A percentile compares a stretch with the other conserved stretches of the same genome.
These are phyloP conservation scores for Candida vartiovaarae DNA, from an alignment of 805 yeast genomes.

Conservation along the genomic window DNA sequence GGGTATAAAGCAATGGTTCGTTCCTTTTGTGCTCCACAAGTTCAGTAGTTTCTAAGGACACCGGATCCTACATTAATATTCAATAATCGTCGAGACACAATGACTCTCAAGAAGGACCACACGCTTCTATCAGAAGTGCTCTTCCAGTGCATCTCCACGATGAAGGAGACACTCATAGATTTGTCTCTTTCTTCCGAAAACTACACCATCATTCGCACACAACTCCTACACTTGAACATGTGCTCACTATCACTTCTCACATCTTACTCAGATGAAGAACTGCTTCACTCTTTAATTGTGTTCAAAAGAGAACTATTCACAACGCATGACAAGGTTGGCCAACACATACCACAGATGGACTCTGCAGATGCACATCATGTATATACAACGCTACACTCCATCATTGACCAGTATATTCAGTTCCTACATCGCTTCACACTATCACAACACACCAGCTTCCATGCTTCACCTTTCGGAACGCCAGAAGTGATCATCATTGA, in stretches of 20 bases:
- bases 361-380: not conserved
- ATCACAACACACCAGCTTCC: slow-evolving; percentile 10
- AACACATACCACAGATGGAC: not conserved
- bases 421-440: not conserved
- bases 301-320: not conserved
- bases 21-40: too few species aligned
- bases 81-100: too few species aligned
- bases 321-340: not conserved
- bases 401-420: not conserved
- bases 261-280: not conserved
- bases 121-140: slow-evolving; percentile 9
- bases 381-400: not conserved
- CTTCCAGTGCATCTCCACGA: slow-evolving; percentile 6
- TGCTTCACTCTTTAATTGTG: not conserved
- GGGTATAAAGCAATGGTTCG: too few species aligned
- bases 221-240: not conserved
- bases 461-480: slow-evolving; percentile 8
- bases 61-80: too few species aligned
- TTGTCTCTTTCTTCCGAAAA: not conserved
- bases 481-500: slow-evolving; percentile 12
- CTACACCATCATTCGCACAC: not conserved
- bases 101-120: slow-evolving; percentile 9
- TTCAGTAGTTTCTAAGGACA: too few species aligned
- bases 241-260: not conserved
- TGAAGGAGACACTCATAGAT: slow-evolving; percentile 1